phyloP scores from a whole-genome alignment of 2,329 filamentous ascomycete genomes.

The Xylariaceae sp. region DNA sequence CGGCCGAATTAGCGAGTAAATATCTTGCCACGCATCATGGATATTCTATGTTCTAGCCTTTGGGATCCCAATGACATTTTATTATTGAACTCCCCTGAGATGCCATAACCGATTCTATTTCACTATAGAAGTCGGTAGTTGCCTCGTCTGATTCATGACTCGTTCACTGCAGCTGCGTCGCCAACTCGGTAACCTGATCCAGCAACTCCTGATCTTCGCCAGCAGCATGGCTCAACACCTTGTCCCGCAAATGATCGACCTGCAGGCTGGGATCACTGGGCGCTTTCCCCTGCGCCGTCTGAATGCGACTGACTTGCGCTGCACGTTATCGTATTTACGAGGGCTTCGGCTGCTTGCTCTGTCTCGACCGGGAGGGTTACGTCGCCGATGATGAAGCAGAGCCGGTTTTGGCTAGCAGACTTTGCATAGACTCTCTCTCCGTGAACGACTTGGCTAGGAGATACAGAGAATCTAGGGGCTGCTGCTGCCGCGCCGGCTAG shows the following conservation, averaged over 20 bases:
- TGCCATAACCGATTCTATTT: too few species aligned
- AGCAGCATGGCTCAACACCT: slow-evolving; percentile 54
- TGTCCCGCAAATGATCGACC: slow-evolving; percentile 54
- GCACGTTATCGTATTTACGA: slow-evolving; percentile 48
- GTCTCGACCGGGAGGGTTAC: slow-evolving; percentile 49
- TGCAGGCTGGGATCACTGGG: slow-evolving; percentile 48
- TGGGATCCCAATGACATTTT: too few species aligned
- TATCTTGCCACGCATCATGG: too few species aligned
- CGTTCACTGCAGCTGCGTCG: slow-evolving; percentile 16
- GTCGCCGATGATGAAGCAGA: slow-evolving; percentile 53
- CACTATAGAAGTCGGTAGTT: too few species aligned
- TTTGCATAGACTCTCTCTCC: background rate
- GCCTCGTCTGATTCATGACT: too few species aligned
- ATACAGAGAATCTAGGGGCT: too few species aligned
- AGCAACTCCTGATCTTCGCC: slow-evolving; percentile 45
- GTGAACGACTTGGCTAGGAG: too few species aligned
- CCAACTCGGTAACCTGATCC: slow-evolving; percentile 44
- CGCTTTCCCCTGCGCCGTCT: slow-evolving; percentile 54
- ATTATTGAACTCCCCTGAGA: too few species aligned
- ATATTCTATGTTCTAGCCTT: too few species aligned
- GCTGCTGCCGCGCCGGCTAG: background rate
- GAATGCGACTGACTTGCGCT: slow-evolving; percentile 49
- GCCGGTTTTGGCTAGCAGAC: slow-evolving; percentile 1
- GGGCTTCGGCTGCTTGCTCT: slow-evolving; percentile 36
- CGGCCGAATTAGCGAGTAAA: too few species aligned